Base-by-base conservation (phyloP, 2,329 filamentous ascomycete species). In the Talaromyces atroroseus region DNA sequence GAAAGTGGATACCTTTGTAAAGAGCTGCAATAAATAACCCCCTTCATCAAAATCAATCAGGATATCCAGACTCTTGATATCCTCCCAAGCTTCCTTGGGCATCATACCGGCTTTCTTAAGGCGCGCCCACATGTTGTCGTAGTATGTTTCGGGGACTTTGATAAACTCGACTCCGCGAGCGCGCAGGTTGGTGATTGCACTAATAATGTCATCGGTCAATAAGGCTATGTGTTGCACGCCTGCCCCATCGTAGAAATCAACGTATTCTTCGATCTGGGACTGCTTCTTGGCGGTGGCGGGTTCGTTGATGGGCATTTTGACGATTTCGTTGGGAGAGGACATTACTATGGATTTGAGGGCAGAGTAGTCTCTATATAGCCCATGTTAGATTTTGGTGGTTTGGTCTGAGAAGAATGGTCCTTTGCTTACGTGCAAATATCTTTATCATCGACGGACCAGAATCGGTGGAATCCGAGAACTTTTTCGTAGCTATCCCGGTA, bases 281-380 rank as follows among this genome's bases (percentile, higher is more conserved):
- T 90, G 89, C 75, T 90, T 92, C 78, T 94, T 94, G 58, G 92
- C 92, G 1, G 83, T 78, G 0, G 92, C 92, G 1, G 92, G 92
- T 76, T 96, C 92, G 78, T 96, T 96, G 82, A 97, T 95, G 66
- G 92, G 92, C 91, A 96, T 96, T 78, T 96, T 96, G 74, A 96
- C 90, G 4, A 88, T 72, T 57, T 92, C 88, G 76, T 92, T 90
- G 59, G 85, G 84, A 4, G 86, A 90, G 44, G 88, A 84, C 91
- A 96, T 96, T 68, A 96, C 92, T 66, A 96, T 86, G 67, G 84
- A 89, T 75, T 87, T 90, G 49, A 96, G 80, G 10, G 92, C 91
- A 1, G 87, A 91, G 81, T 90, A 96, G 69, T 95, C 91, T 63
- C 73, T 66, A 23, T 57, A 32, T 16, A n/a, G n/a, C n/a, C 32